Percentiles rank a stretch among this genome's conserved stretches.
Evolutionary conservation across 176 grass and related monocot genomes (phyloP).

Genomic region (Coix lacrymajobi): DNA sequence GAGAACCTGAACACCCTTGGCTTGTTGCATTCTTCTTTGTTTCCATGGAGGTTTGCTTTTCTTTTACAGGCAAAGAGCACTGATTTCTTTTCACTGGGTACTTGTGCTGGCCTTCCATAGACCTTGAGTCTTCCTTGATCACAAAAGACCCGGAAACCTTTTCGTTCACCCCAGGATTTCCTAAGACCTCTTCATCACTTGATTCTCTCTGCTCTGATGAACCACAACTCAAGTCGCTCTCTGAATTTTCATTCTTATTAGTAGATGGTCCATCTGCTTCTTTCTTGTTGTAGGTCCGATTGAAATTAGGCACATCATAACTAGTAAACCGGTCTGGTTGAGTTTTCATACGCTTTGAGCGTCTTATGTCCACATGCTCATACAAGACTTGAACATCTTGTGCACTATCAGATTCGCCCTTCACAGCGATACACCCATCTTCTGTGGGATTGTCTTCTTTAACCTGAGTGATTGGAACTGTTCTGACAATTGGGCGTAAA

Average conservation of each 20-base stretch:
- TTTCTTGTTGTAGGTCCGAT: constrained; percentile 31
- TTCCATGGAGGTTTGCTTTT: constrained; percentile 2
- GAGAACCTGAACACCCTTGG: constrained; percentile 17
- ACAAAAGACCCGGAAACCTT: background rate
- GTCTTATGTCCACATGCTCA: constrained; percentile 60
- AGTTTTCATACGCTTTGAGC: constrained; percentile 66
- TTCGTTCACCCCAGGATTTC: constrained; percentile 11
- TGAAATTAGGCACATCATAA: constrained; percentile 55
- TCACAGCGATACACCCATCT: background rate
- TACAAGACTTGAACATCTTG: constrained; percentile 52
- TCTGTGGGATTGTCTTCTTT: constrained; percentile 9
- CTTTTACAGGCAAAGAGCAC: constrained; percentile 8
- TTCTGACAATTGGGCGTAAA: constrained; percentile 41
- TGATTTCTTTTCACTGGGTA: constrained; percentile 7
- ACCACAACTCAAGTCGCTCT: background rate
- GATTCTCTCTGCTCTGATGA: constrained; percentile 9
- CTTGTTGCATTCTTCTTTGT: constrained; percentile 15
- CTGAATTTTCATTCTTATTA: background rate
- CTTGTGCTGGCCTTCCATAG: background rate
- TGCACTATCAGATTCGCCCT: constrained; percentile 21
- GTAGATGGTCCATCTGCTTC: background rate
- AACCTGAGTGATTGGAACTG: constrained; percentile 32
- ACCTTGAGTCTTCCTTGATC: constrained; percentile 8
- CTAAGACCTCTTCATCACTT: constrained; percentile 12
- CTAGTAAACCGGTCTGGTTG: constrained; percentile 56